These are phyloP conservation scores for Hyphopichia burtonii DNA, from an alignment of 1,139 yeast genomes.

Conservation along the genomic window DNA sequence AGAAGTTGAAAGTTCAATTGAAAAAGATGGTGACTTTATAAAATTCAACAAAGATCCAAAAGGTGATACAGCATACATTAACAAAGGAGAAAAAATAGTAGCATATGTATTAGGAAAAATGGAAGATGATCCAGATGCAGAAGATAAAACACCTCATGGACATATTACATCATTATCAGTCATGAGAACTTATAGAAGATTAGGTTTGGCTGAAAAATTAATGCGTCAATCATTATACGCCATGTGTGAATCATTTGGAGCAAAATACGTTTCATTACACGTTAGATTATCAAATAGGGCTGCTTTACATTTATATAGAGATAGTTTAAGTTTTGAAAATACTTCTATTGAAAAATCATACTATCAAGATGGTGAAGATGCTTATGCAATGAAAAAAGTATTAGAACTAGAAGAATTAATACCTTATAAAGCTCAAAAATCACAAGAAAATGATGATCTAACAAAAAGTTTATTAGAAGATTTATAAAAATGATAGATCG, in stretches of 20 bases:
- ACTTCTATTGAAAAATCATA: slow-evolving; percentile 79
- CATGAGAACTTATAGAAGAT: slow-evolving; percentile 90
- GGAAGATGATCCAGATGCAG: slow-evolving; percentile 89
- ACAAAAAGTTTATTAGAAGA: slow-evolving; percentile 34
- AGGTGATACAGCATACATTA: slow-evolving; percentile 57
- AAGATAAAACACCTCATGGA: slow-evolving; percentile 78
- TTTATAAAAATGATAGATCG: slow-evolving; percentile 8
- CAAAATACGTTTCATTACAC: slow-evolving; percentile 84
- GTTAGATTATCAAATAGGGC: slow-evolving; percentile 94
- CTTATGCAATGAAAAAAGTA: slow-evolving; percentile 87
- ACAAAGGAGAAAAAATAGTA: slow-evolving; percentile 73
- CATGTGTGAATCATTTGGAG: slow-evolving; percentile 78
- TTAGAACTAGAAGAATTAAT: slow-evolving; percentile 57
- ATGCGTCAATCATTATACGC: slow-evolving; percentile 85
- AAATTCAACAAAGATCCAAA: slow-evolving; percentile 38
- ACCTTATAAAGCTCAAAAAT: slow-evolving; percentile 54
- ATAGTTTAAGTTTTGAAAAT: slow-evolving; percentile 80
- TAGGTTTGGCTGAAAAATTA: slow-evolving; percentile 92
- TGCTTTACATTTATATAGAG: slow-evolving; percentile 87
- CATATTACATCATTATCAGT: slow-evolving; percentile 93
- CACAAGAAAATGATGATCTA: slow-evolving; percentile 52
- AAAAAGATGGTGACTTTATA: slow-evolving; percentile 17
- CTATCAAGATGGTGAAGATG: slow-evolving; percentile 98
- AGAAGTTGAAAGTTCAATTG: slow-evolving; percentile 27
- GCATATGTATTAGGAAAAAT: slow-evolving; percentile 95